phyloP scores from a whole-genome alignment of 1,284 basidiomycete species.

The Ceratobasidium sp. region DNA sequence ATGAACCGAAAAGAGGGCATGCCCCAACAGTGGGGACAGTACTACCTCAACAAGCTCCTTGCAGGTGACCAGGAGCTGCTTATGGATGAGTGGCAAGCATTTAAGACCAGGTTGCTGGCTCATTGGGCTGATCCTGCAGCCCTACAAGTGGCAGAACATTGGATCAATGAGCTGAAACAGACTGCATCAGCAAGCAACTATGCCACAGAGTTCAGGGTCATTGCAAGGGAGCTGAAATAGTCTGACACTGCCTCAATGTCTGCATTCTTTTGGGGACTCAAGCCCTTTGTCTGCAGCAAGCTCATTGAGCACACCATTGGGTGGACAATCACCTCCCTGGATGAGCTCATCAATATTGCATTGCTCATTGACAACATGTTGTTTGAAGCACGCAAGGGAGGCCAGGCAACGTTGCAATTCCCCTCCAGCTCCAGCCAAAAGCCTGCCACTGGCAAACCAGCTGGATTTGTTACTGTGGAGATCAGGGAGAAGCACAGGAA shows the following conservation, averaged over 20 bases:
- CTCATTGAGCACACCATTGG: not conserved
- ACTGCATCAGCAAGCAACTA: not conserved
- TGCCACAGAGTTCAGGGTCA: not conserved
- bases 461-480: not conserved
- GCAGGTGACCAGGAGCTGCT: not conserved
- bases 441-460: not conserved
- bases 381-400: not conserved
- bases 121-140: constrained; percentile 3
- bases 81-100: not conserved
- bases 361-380: constrained; percentile 1
- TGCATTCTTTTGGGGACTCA: not conserved
- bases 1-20: constrained; percentile 21
- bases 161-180: not conserved
- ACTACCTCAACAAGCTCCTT: not conserved
- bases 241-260: not conserved
- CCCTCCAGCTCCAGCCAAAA: not conserved
- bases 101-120: not conserved
- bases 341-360: not conserved
- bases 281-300: not conserved
- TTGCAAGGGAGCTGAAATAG: not conserved
- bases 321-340: not conserved
- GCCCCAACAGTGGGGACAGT: not conserved
- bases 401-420: not conserved
- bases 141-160: not conserved
- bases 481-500: not conserved